Base-by-base conservation (phyloP, 1,139 yeast genomes). In the Candida smagusa region DNA sequence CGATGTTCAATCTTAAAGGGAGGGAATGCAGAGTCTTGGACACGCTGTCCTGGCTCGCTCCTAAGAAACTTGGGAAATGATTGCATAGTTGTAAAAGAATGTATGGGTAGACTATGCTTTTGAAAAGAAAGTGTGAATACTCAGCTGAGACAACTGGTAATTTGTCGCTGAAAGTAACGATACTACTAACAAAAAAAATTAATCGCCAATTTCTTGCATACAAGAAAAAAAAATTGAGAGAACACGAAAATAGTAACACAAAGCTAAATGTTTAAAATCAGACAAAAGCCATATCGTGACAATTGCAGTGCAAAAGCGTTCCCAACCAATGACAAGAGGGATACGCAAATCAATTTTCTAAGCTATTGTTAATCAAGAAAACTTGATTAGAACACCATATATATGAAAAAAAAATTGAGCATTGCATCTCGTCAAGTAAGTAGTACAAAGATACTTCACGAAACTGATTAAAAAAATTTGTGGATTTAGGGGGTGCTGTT, bases 11-110 rank as follows among this genome's bases (percentile, higher is more conserved):
- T 66, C 44, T 76, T 77, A 47, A 80, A 61, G 0, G 80, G 76
- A n/a, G 86, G 86, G 47, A 80, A 80, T 1, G 85, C 72, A 25
- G 72, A 48, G 40, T 67, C 69, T 40, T 58, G 58, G 31, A 61
- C 49, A 40, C 59, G 51, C 26, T 65, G 62, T 2, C 68, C 54
- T 9, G 59, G 58, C 34, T 64, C 68, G 16, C 56, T 43, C 39
- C 63, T 53, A 22, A 61, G 48, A 41, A 53, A 60, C 31, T 53
- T 53, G 25, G 68, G 68, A 30, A 62, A 53, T 37, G 61, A 43
- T 12, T 50, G 50, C 42, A 56, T 48, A 12, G 11, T 4, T 9
- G 12, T 57, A 6, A 43, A 58, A 1, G 36, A 61, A 12, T 61
- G 66, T 64, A 48, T 30, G 32, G 11, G 12, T 30, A 9, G 13